Percentiles rank a stretch among this genome's conserved stretches.
Conservation (phyloP, 441 rosid species). For the Adansonia rubrostipa region DNA sequence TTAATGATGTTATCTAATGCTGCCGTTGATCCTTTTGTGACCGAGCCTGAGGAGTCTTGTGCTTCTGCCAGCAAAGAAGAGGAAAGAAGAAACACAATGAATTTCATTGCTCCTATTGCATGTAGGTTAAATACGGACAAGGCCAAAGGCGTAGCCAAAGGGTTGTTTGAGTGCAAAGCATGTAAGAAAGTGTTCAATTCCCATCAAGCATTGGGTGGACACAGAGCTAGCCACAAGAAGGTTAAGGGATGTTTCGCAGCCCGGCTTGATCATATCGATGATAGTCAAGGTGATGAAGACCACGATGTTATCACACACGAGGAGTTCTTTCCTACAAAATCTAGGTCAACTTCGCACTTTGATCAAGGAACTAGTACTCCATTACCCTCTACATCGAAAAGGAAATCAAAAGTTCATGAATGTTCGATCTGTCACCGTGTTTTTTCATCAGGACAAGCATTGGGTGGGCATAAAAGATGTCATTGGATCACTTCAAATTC, state of each 20-base stretch:
- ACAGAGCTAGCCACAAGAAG: conserved; percentile 67
- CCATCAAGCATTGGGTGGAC: conserved; percentile 97
- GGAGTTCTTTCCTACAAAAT: conserved; percentile 40
- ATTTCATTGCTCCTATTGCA: conserved; percentile 39
- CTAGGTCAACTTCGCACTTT: conserved; percentile 38
- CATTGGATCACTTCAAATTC: conserved; percentile 61
- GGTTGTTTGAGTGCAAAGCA: conserved; percentile 84
- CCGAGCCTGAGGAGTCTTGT: conserved; percentile 67
- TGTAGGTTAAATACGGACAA: conserved; percentile 35
- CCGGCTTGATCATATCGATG: not conserved
- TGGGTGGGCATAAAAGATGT: not conserved
- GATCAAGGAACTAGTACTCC: conserved; percentile 38
- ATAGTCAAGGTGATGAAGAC: conserved; percentile 32
- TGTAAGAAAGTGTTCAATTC: conserved; percentile 95
- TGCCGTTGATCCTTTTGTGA: conserved; percentile 43
- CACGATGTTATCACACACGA: conserved; percentile 45
- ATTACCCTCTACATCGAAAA: conserved; percentile 46
- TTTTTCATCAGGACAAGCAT: conserved; percentile 74
- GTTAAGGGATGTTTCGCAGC: conserved; percentile 1
- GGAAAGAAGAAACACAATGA: conserved; percentile 47
- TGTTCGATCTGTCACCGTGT: conserved; percentile 89
- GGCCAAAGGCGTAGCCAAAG: conserved; percentile 49
- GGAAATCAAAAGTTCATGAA: conserved; percentile 78
- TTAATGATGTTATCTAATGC: conserved; percentile 86
- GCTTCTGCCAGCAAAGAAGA: conserved; percentile 73